phyloP scores from a whole-genome alignment of 1,139 yeast genomes.

The Sugiyamaella sp. region DNA sequence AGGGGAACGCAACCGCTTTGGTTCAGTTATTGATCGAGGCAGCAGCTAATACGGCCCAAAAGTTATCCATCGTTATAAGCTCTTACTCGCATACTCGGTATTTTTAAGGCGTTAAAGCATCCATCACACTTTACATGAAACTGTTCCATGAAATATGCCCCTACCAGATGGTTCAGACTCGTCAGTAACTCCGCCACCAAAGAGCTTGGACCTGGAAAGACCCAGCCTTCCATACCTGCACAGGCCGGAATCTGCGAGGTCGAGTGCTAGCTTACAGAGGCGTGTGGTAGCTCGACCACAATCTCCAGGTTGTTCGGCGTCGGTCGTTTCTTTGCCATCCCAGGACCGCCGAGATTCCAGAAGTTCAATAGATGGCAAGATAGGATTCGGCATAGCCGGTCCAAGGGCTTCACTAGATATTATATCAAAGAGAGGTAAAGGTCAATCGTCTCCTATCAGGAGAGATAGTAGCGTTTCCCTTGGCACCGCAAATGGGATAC shows the following conservation, averaged over 20 bases:
- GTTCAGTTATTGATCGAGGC: too few species aligned
- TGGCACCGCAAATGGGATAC: background rate
- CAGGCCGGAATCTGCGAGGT: slow-evolving; percentile 5
- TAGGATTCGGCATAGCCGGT: background rate
- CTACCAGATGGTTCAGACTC: slow-evolving; percentile 14
- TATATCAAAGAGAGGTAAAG: background rate
- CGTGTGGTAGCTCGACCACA: slow-evolving; percentile 4
- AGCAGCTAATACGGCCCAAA: too few species aligned
- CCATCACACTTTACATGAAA: background rate
- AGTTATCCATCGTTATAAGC: too few species aligned
- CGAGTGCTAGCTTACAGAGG: background rate
- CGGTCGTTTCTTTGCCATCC: background rate
- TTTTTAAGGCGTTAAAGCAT: too few species aligned
- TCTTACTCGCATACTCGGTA: too few species aligned
- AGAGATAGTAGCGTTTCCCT: slow-evolving; percentile 9
- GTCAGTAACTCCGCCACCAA: slow-evolving; percentile 6
- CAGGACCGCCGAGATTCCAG: slow-evolving; percentile 1
- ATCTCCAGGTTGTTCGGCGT: slow-evolving; percentile 10
- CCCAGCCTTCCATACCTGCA: slow-evolving; percentile 3
- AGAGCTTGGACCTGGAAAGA: slow-evolving; percentile 13
- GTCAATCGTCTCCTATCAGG: slow-evolving; percentile 1
- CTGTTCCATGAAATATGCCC: slow-evolving; percentile 8
- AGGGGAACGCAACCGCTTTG: too few species aligned
- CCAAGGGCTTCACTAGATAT: slow-evolving; percentile 13
- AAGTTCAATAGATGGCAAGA: slow-evolving; percentile 1